Percentiles rank a stretch among this genome's conserved stretches.
phyloP scores from a whole-genome alignment of 345 rosid genomes.

The Turritis glabra region DNA sequence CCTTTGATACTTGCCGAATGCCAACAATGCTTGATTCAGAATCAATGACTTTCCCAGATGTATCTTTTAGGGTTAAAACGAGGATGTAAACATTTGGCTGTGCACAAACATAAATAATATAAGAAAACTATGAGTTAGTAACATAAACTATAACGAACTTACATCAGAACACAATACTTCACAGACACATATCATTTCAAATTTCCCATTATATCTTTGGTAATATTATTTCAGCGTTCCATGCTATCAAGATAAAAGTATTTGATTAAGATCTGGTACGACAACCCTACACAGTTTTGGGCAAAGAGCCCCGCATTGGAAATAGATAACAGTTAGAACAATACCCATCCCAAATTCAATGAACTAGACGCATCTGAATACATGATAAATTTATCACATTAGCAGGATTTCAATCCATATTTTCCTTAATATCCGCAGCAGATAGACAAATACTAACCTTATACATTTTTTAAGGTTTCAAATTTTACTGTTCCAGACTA shows the following conservation, averaged over 20 bases:
- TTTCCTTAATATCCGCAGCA: neutral
- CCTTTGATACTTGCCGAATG: slow-evolving; percentile 76
- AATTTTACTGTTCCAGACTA: neutral
- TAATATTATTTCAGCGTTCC: slow-evolving; percentile 7
- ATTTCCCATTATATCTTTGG: neutral
- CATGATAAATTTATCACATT: neutral
- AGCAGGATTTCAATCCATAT: neutral
- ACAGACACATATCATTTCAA: neutral
- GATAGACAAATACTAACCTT: neutral
- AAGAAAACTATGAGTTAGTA: slow-evolving; percentile 10
- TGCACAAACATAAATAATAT: slow-evolving; percentile 34
- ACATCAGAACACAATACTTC: slow-evolving; percentile 2
- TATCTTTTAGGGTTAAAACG: slow-evolving; percentile 79
- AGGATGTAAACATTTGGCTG: slow-evolving; percentile 92
- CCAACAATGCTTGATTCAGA: slow-evolving; percentile 95
- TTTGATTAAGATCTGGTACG: neutral
- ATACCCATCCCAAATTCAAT: neutral
- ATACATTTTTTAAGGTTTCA: neutral
- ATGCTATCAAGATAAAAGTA: slow-evolving; percentile 8
- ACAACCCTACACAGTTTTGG: neutral
- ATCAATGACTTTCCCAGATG: slow-evolving; percentile 70
- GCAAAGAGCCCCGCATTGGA: slow-evolving; percentile 3
- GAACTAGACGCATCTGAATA: neutral
- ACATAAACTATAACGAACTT: slow-evolving; percentile 1
- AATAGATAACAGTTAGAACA: neutral